phyloP scores from a whole-genome alignment of 129 eudicot species.

The sunflower (Helianthus annuus) region HanXRQr2.0-SUNRISE NC_035447.2:167963097-167963596 shows the following conservation, averaged over 20 bases:
- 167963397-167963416: conserved; percentile 13
- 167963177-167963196: conserved; percentile 14
- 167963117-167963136: too few species aligned
- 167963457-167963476: conserved; percentile 42
- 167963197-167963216: background rate
- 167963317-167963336: conserved; percentile 13
- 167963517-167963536: conserved; percentile 31
- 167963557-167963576: conserved; percentile 21
- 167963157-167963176: background rate
- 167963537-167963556: conserved; percentile 21
- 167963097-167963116: too few species aligned
- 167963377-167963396: conserved; percentile 6
- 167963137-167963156: too few species aligned
- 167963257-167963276: conserved; percentile 13
- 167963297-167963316: background rate
- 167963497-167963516: conserved; percentile 18
- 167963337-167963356: background rate
- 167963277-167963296: background rate
- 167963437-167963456: conserved; percentile 33
- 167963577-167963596: conserved; percentile 24
- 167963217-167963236: background rate
- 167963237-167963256: background rate
- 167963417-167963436: conserved; percentile 12
- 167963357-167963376: background rate
- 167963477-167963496: conserved; percentile 21